Evolutionary conservation across 306 rosid genomes (phyloP).

Genomic region (Abrus pulchellus): DNA sequence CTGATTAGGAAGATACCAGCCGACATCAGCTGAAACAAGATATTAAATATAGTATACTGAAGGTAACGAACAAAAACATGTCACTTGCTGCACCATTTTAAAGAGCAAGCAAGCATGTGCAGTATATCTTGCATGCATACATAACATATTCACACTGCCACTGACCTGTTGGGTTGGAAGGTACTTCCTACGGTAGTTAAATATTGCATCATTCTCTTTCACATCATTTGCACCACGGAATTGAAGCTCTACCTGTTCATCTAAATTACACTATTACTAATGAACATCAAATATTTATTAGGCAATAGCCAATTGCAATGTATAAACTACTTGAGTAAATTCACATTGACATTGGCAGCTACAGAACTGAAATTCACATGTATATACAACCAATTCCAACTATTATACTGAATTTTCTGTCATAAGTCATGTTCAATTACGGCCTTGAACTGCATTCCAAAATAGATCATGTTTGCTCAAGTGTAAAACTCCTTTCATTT

Average conservation of each 20-base stretch:
- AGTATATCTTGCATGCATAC: slow-evolving; percentile 8
- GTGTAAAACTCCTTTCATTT: background rate
- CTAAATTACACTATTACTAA: slow-evolving; percentile 41
- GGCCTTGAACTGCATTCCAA: slow-evolving; percentile 1
- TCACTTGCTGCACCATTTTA: slow-evolving; percentile 14
- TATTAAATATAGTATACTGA: background rate
- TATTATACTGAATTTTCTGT: slow-evolving; percentile 35
- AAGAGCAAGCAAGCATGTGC: slow-evolving; percentile 16
- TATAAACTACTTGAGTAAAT: background rate
- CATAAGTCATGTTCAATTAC: background rate
- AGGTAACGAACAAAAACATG: background rate
- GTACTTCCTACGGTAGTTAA: slow-evolving; percentile 93
- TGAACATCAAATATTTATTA: slow-evolving; percentile 35
- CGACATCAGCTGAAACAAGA: slow-evolving; percentile 2
- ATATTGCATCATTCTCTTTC: slow-evolving; percentile 93
- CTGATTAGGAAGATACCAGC: slow-evolving; percentile 44
- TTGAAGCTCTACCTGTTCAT: slow-evolving; percentile 85
- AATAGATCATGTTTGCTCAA: background rate
- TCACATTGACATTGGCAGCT: background rate
- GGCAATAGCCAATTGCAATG: slow-evolving; percentile 8
- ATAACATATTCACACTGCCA: slow-evolving; percentile 17
- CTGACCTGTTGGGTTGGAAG: slow-evolving; percentile 97
- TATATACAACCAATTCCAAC: background rate
- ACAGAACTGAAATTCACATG: slow-evolving; percentile 3
- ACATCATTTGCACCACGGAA: slow-evolving; percentile 67